Percentiles rank a stretch among this genome's conserved stretches.
phyloP scores from a whole-genome alignment of 2,329 filamentous ascomycete species.

The Arthrobotrys megalospora region DNA sequence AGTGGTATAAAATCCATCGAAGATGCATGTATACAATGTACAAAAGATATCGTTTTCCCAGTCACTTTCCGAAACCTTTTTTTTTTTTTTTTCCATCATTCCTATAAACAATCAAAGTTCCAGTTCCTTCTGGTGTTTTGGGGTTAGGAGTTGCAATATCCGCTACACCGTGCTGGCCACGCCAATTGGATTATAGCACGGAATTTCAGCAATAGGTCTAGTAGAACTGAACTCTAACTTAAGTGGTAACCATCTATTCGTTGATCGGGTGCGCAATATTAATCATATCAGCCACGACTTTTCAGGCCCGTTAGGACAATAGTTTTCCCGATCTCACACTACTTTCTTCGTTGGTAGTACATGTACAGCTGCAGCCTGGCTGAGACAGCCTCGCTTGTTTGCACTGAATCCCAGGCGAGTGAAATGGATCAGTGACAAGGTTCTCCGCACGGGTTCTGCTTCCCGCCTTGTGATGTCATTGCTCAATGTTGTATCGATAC shows the following conservation, averaged over 20 bases:
- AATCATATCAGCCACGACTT: neutral
- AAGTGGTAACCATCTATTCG: neutral
- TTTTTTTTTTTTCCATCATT: too few relatives aligned
- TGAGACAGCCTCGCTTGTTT: constrained; percentile 20
- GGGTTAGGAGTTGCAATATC: too few relatives aligned
- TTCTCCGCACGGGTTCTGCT: constrained; percentile 42
- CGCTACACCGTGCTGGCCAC: too few relatives aligned
- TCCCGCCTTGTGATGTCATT: constrained; percentile 42
- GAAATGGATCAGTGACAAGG: constrained; percentile 23
- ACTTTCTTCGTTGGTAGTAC: neutral
- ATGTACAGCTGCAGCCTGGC: constrained; percentile 12
- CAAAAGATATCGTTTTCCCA: neutral
- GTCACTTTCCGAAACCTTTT: neutral
- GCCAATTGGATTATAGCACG: too few relatives aligned
- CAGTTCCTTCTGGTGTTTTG: too few relatives aligned
- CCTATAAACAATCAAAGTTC: too few relatives aligned
- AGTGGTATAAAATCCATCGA: constrained; percentile 3
- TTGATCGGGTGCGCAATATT: neutral
- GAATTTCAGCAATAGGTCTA: too few relatives aligned
- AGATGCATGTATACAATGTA: constrained; percentile 20
- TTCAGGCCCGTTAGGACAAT: neutral
- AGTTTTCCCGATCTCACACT: constrained; percentile 1
- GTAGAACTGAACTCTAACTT: too few relatives aligned
- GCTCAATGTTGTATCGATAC: constrained; percentile 11
- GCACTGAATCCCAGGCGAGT: constrained; percentile 18